Conservation (phyloP, 2,329 filamentous ascomycete species). For the Lachnellula hyalina region DNA sequence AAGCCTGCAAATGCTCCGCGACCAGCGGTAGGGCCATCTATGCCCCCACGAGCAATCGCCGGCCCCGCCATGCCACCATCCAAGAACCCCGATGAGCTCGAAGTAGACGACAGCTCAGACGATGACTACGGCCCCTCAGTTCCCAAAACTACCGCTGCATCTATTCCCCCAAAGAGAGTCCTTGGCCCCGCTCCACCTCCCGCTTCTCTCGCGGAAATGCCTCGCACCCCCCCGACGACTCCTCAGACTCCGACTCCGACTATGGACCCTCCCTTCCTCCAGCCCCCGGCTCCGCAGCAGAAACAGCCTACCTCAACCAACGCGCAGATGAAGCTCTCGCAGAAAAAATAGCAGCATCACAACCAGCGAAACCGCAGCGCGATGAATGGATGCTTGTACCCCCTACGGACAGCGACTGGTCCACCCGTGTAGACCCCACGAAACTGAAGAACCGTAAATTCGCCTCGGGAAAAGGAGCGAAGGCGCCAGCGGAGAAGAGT, state of each 20-base stretch:
- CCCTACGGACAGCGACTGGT: conserved; percentile 48
- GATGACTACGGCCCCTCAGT: conserved; percentile 27
- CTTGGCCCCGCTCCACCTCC: conserved; percentile 41
- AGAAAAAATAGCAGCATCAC: conserved; percentile 29
- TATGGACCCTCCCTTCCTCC: conserved; percentile 57
- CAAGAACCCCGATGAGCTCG: conserved; percentile 39
- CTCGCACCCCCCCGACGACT: conserved; percentile 26
- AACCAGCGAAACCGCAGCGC: conserved; percentile 51
- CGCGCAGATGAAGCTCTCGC: conserved; percentile 9
- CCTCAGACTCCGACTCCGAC: conserved; percentile 40
- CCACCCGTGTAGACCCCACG: conserved; percentile 70
- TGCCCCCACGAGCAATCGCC: neutral
- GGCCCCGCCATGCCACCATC: conserved; percentile 33
- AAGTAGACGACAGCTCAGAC: conserved; percentile 37
- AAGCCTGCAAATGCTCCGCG: conserved; percentile 1
- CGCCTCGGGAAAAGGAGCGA: conserved; percentile 60
- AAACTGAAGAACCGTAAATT: conserved; percentile 80
- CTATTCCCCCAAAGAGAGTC: conserved; percentile 20
- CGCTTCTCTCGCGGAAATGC: conserved; percentile 36
- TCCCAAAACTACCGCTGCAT: conserved; percentile 18
- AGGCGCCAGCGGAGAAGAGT: conserved; percentile 33
- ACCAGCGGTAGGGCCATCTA: neutral
- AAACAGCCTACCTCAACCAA: conserved; percentile 6
- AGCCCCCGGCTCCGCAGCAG: conserved; percentile 30
- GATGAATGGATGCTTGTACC: conserved; percentile 83